Evolutionary conservation across 441 rosid species (phyloP).

Genomic region (Viola pubescens): DNA sequence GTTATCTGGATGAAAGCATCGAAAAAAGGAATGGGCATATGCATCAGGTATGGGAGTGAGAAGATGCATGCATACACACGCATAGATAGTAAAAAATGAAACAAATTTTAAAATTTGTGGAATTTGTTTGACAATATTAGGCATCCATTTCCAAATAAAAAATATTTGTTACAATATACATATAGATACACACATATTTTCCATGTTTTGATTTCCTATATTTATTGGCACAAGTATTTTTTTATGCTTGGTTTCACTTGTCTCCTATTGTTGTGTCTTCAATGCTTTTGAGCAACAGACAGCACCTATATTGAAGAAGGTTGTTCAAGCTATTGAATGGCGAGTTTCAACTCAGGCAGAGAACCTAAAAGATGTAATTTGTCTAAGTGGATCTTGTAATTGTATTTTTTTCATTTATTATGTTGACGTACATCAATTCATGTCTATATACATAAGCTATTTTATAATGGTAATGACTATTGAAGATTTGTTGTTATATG

Average conservation of each 20-base stretch:
- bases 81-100: too few species aligned
- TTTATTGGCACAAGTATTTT: not conserved
- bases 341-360: constrained; percentile 69
- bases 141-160: constrained; percentile 3
- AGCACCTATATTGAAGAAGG: constrained; percentile 56
- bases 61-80: not conserved
- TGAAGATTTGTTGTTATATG: too few species aligned
- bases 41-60: constrained; percentile 56
- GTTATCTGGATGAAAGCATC: constrained; percentile 62
- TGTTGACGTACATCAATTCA: too few species aligned
- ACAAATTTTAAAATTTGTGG: too few species aligned
- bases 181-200: constrained; percentile 8
- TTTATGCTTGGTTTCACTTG: constrained; percentile 9
- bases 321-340: constrained; percentile 61
- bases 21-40: constrained; percentile 62
- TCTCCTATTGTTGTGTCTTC: not conserved
- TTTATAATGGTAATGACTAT: too few species aligned
- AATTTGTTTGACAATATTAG: too few species aligned
- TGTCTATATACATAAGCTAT: too few species aligned
- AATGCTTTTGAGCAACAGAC: constrained; percentile 31
- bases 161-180: constrained; percentile 8
- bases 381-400: too few species aligned
- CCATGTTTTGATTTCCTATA: not conserved
- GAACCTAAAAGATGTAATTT: constrained; percentile 57
- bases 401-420: too few species aligned